Conservation (phyloP, 129 eudicot genomes). For the Arctium minus region DNA sequence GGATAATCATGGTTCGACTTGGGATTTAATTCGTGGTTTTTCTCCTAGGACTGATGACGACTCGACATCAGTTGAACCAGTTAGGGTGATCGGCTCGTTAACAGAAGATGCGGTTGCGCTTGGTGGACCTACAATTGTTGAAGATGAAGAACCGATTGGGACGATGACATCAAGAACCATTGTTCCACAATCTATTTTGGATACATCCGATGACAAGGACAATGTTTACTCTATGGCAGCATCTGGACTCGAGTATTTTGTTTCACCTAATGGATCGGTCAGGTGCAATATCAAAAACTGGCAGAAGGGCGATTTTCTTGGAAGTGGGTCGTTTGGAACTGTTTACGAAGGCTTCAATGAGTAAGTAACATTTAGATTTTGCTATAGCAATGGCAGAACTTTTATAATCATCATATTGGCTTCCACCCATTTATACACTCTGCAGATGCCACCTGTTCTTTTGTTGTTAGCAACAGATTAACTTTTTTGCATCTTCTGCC, state of each 20-base stretch:
- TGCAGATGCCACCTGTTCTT: background rate
- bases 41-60: slow-evolving; percentile 37
- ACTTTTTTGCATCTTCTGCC: background rate
- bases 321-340: slow-evolving; percentile 89
- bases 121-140: background rate
- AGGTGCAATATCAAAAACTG: slow-evolving; percentile 41
- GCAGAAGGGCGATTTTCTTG: slow-evolving; percentile 82
- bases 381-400: background rate
- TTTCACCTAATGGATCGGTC: slow-evolving; percentile 45
- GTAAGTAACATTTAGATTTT: slow-evolving; percentile 35
- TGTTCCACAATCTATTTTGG: slow-evolving; percentile 26
- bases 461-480: background rate
- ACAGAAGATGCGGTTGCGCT: slow-evolving; percentile 4
- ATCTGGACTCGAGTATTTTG: slow-evolving; percentile 17
- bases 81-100: slow-evolving; percentile 1
- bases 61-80: background rate
- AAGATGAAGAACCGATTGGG: slow-evolving; percentile 19
- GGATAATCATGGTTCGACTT: slow-evolving; percentile 39
- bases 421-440: background rate
- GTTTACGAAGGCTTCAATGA: slow-evolving; percentile 79
- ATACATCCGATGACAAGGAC: slow-evolving; percentile 24
- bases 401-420: background rate
- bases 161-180: slow-evolving; percentile 7
- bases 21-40: slow-evolving; percentile 44
- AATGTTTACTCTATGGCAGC: slow-evolving; percentile 7